Evolutionary conservation across 2,329 filamentous ascomycete species (phyloP), one percentile per base, ranked within the genome.

Genomic region (Elsinoe perseae): DNA sequence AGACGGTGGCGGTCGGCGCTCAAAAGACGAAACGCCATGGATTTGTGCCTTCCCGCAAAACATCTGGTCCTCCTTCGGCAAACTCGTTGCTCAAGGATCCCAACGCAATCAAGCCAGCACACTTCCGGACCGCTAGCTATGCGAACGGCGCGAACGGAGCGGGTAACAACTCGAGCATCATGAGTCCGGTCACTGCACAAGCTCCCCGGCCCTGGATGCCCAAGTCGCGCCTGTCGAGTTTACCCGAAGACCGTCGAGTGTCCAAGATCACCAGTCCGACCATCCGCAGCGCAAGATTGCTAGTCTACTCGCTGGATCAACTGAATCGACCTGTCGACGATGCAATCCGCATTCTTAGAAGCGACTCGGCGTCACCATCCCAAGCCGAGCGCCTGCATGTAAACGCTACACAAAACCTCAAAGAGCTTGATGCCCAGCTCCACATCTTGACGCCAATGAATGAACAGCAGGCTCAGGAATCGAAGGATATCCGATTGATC

Each of bases 11-110:
- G 1, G 62, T 77, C 70, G 65, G 78, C 67, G 73, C 74, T 66
- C 68, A 74, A 27, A 77, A 80, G 23, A 76, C 74, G 58, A 81
- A 81, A 62, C 75, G 82, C 16, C 82, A 83, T 76, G 82, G 80
- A 21, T 77, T 83, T 50, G 75, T 83, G 30, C 78, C 76, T 44
- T 56, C 53, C 7, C 76, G 77, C 63, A 81, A 82, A 64, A 76
- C 77, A 20, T 76, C 75, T 9, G 80, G 79, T 63, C 61, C 40
- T 59, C 36, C 56, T 20, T 57, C 32, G 4, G 46, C 48, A 9
- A 55, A 57, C 25, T 57, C 50, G 4, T 18, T 53, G 12, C 58
- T 65, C 12, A 61, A 55, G n/a, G 67, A 68, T 16, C 60, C 61
- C 40, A 57, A 57, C 1, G 63, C 65, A 4, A 58, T 68, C n/a